These are phyloP conservation scores for Colletotrichum gigasporum DNA, from an alignment of 2,329 filamentous ascomycete species.

Conservation along the genomic window DNA sequence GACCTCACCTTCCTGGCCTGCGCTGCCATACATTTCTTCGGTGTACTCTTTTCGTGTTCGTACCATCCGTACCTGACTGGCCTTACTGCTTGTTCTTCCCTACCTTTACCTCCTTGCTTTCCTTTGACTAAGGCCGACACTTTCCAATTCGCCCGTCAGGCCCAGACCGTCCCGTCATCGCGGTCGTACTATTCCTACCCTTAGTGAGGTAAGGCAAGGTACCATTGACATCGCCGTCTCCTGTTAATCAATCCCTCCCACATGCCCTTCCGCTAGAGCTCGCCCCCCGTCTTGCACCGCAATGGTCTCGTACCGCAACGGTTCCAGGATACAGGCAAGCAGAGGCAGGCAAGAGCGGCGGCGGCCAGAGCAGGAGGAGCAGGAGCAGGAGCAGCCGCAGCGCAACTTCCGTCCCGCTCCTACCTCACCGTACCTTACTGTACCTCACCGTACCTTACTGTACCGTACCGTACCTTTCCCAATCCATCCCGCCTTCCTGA, in stretches of 20 bases:
- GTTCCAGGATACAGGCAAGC: not conserved
- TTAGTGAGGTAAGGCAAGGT: not conserved
- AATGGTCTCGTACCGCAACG: not conserved
- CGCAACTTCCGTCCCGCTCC: slow-evolving; percentile 3
- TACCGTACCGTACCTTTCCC: slow-evolving; percentile 2
- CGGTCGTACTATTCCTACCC: not conserved
- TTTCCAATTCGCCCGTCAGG: not conserved
- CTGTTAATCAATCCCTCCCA: not conserved
- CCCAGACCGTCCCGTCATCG: not conserved
- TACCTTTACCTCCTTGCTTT: too few species aligned
- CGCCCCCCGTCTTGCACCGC: not conserved
- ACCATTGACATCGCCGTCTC: not conserved
- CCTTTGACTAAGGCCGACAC: too few species aligned
- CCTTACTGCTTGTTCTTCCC: not conserved
- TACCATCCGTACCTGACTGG: not conserved
- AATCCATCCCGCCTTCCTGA: slow-evolving; percentile 27
- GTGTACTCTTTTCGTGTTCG: not conserved
- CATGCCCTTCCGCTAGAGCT: not conserved
- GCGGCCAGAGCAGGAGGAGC: not conserved
- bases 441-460: not conserved
- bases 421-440: slow-evolving; percentile 2
- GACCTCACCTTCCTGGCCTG: too few species aligned
- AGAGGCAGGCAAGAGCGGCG: not conserved
- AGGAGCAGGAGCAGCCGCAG: not conserved
- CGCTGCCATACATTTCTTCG: not conserved